Percentiles rank a stretch among this genome's conserved stretches.
Conservation (phyloP, 78 protist species). For the Dictyostelium intermedium region DNA sequence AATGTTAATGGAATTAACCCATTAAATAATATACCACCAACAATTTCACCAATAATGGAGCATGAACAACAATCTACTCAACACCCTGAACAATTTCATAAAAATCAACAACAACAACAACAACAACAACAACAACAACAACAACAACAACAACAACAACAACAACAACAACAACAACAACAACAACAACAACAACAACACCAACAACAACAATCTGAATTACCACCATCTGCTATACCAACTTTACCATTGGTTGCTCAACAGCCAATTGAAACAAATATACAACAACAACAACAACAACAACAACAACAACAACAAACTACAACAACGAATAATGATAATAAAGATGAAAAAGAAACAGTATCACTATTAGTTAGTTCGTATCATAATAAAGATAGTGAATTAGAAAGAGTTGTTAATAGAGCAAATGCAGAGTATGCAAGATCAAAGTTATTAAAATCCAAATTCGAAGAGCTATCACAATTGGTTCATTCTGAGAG, state of each 20-base stretch:
- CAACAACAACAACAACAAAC: background rate
- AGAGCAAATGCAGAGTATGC: slow-evolving; percentile 17
- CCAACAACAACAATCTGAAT: background rate
- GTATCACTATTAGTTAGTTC: slow-evolving; percentile 37
- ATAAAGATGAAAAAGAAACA: slow-evolving; percentile 7
- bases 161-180: background rate
- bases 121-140: background rate
- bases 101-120: background rate
- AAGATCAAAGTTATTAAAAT: slow-evolving; percentile 13
- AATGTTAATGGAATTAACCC: background rate
- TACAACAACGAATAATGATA: background rate
- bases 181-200: background rate
- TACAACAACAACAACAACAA: background rate
- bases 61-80: slow-evolving; percentile 14
- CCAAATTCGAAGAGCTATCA: slow-evolving; percentile 35
- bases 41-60: slow-evolving; percentile 13
- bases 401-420: slow-evolving; percentile 39
- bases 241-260: background rate
- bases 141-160: background rate
- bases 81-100: slow-evolving; percentile 24
- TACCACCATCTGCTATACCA: background rate
- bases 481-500: slow-evolving; percentile 58
- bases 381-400: slow-evolving; percentile 53
- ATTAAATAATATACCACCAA: background rate
- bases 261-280: background rate